Evolutionary conservation across 768 basidiomycete species (phyloP).

Genomic region (Phylloporus sp.): DNA sequence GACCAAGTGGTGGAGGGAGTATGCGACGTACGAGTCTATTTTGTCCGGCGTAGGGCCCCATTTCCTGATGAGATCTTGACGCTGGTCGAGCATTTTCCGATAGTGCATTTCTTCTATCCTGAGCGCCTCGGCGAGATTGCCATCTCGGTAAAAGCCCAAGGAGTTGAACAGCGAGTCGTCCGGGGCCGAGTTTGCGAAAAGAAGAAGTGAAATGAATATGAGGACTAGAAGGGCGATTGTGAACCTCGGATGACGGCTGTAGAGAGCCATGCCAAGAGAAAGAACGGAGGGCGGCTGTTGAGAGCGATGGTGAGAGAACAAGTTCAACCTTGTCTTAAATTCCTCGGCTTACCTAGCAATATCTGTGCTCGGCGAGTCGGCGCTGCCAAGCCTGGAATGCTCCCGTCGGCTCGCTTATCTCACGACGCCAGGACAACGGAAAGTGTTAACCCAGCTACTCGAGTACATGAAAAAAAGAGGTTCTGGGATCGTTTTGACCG

Average conservation of each 20-base stretch:
- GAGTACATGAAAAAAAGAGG: no score
- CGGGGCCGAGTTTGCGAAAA: constrained; percentile 23
- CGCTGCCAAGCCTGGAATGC: no score
- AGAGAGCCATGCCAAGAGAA: constrained; percentile 23
- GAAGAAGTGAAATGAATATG: constrained; percentile 23
- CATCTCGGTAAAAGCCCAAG: not conserved
- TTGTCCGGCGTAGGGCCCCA: constrained; percentile 52
- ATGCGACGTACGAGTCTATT: constrained; percentile 30
- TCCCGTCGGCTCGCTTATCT: no score
- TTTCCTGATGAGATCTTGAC: constrained; percentile 46
- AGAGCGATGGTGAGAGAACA: not conserved
- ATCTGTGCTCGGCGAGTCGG: no score
- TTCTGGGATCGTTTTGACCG: no score
- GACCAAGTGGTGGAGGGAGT: not conserved
- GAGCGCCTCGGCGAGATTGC: constrained; percentile 11
- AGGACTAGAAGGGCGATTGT: constrained; percentile 25
- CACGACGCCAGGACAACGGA: no score
- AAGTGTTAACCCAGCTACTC: no score
- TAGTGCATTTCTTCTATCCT: constrained; percentile 32
- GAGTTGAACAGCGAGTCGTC: constrained; percentile 4
- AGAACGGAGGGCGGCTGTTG: constrained; percentile 11
- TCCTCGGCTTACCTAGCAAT: not conserved
- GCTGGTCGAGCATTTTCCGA: constrained; percentile 34
- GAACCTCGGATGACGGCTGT: constrained; percentile 29
- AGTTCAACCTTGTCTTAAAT: not conserved